phyloP scores from a whole-genome alignment of 768 basidiomycete genomes.

The Macrolepiota albuminosa region DNA sequence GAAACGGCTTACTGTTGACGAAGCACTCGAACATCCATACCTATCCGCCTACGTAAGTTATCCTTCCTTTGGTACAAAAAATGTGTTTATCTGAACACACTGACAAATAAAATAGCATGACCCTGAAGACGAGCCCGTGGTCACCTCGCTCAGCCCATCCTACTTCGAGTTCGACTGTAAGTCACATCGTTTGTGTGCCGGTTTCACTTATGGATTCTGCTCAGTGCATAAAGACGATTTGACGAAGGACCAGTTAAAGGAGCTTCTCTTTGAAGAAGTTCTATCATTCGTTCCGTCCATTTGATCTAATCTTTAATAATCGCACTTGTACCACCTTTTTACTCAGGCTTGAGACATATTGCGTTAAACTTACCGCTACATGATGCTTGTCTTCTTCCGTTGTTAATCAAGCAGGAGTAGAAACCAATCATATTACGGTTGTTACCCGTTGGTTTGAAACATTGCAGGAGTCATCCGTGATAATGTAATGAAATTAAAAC shows the following conservation, averaged over 20 bases:
- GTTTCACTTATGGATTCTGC: slow-evolving; percentile 4
- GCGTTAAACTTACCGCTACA: slow-evolving; percentile 8
- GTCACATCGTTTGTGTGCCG: slow-evolving; percentile 19
- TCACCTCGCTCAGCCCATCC: slow-evolving; percentile 71
- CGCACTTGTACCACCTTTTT: background rate
- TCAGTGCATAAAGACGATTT: slow-evolving; percentile 70
- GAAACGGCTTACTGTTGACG: slow-evolving; percentile 92
- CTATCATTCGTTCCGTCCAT: slow-evolving; percentile 67
- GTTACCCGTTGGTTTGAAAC: background rate
- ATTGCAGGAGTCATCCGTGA: background rate
- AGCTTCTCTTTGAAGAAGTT: slow-evolving; percentile 82
- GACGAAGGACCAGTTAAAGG: slow-evolving; percentile 75
- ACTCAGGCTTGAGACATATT: slow-evolving; percentile 7
- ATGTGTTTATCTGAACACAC: too few species aligned
- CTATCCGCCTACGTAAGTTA: slow-evolving; percentile 76
- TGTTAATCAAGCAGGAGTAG: slow-evolving; percentile 10
- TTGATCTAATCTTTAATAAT: slow-evolving; percentile 22
- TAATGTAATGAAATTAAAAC: slow-evolving; percentile 24
- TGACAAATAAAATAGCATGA: slow-evolving; percentile 50
- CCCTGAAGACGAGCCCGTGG: slow-evolving; percentile 83
- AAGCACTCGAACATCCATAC: slow-evolving; percentile 91
- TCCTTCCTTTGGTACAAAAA: slow-evolving; percentile 1
- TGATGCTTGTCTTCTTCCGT: slow-evolving; percentile 15
- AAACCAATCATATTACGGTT: slow-evolving; percentile 1
- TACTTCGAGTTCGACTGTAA: slow-evolving; percentile 91